These are phyloP conservation scores for Termitomyces sp. DNA, from an alignment of 768 basidiomycete species.

Conservation along the genomic window DNA sequence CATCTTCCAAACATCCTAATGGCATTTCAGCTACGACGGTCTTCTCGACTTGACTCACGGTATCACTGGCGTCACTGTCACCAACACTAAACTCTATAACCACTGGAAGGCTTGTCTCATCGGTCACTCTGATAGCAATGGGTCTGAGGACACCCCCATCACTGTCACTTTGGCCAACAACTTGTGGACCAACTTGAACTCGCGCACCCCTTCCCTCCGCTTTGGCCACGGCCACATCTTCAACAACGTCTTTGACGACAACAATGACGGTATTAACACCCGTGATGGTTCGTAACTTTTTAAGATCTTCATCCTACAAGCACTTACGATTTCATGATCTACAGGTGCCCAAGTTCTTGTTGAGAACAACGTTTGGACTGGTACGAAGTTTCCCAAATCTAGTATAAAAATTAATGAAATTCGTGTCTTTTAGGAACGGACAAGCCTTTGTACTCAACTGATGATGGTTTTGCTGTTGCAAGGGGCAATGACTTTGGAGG, in stretches of 20 bases:
- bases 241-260: slow-evolving; percentile 41
- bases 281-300: slow-evolving; percentile 27
- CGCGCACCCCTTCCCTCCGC: slow-evolving; percentile 43
- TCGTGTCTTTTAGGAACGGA: slow-evolving; percentile 19
- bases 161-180: slow-evolving; percentile 42
- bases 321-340: neutral
- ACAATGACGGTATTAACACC: slow-evolving; percentile 42
- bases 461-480: slow-evolving; percentile 38
- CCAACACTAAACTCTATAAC: slow-evolving; percentile 37
- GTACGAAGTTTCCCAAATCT: slow-evolving; percentile 12
- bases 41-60: slow-evolving; percentile 44
- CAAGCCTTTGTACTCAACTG: slow-evolving; percentile 38
- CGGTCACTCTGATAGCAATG: slow-evolving; percentile 41
- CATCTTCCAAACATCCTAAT: neutral
- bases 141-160: slow-evolving; percentile 34
- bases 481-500: slow-evolving; percentile 34
- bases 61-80: slow-evolving; percentile 35
- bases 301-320: neutral
- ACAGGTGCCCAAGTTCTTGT: slow-evolving; percentile 42
- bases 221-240: slow-evolving; percentile 45
- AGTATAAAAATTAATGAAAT: neutral
- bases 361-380: slow-evolving; percentile 45
- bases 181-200: slow-evolving; percentile 39
- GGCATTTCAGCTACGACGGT: slow-evolving; percentile 37
- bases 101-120: slow-evolving; percentile 46